Base-by-base conservation (phyloP, 2,329 filamentous ascomycete genomes). In the Claviceps digitariae region DNA sequence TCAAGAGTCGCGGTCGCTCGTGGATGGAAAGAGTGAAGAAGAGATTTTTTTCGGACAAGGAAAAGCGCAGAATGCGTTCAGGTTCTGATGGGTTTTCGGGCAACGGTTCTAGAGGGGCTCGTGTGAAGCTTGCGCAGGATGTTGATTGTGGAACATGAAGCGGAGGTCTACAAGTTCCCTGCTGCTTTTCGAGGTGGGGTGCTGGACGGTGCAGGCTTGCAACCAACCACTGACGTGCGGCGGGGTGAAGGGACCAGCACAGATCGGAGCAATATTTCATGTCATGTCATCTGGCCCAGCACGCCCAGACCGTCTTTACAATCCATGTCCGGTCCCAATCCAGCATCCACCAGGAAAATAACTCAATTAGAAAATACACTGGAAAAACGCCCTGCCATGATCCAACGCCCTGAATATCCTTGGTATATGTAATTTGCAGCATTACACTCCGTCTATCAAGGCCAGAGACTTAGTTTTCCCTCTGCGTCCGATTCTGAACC, bases 341-440 rank as follows among this genome's bases (percentile, higher is more conserved):
- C 6, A 41, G 12, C n/a, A 21, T 43, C 21, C 40, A 43, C 10
- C 21, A 21, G 40, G 4, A 21, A 12, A 40, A 20, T 12, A 34
- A 8, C 10, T 43, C 2, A 13, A 23, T 4, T 4, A 20, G 3
- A 23, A 23, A 23, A 13, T 23, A 34, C 40, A 23, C 21, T 9
- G 9, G 20, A 29, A 15, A 17, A 50, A 53, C 48, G 52, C 52
- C 52, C 10, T 50, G 48, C 41, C 52, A 27, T 38, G 31, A 46
- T 46, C 29, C 9, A 17, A 41, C n/a, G 13, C 41, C 23, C 23
- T 34, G 21, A 36, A 43, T 27, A 54, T 51, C 48, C 52, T 50
- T 54, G 43, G 52, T 54, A 51, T 34, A 51, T 29, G 7, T 54
- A 47, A n/a, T 43, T 23, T 51, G 48, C 48, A 54, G 34, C 43